These are phyloP conservation scores for Hypomyces perniciosus DNA, from an alignment of 2,329 filamentous ascomycete species.

Conservation along the genomic window DNA sequence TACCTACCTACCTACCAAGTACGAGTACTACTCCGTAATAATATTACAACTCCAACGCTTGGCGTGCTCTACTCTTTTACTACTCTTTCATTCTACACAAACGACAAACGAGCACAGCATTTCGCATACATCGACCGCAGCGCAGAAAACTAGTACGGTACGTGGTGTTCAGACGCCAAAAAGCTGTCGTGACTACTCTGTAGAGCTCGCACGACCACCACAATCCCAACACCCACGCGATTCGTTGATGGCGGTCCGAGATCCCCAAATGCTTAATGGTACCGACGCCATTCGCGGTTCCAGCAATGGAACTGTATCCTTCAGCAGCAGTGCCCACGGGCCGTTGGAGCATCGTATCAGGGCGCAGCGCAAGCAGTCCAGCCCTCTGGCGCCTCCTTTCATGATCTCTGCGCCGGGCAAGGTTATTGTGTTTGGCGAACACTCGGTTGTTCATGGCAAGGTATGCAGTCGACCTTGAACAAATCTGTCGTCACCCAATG, in stretches of 20 bases:
- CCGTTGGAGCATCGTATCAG: conserved; percentile 31
- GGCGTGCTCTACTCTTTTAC: no score
- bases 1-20: no score
- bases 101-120: no score
- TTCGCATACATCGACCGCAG: no score
- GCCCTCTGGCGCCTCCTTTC: conserved; percentile 75
- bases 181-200: not conserved
- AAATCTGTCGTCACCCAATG: not conserved
- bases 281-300: conserved; percentile 20
- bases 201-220: not conserved
- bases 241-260: not conserved
- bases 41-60: no score
- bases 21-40: no score
- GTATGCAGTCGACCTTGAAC: conserved; percentile 37
- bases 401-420: conserved; percentile 98
- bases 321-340: conserved; percentile 14
- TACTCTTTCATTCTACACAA: no score
- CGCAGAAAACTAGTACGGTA: no score
- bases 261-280: conserved; percentile 15
- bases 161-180: not conserved
- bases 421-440: conserved; percentile 96
- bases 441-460: conserved; percentile 97
- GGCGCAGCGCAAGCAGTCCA: conserved; percentile 52
- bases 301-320: conserved; percentile 20
- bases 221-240: not conserved